These are phyloP conservation scores for Cordyceps tenuipes DNA, from an alignment of 2,329 filamentous ascomycete species.

Conservation along the genomic window DNA sequence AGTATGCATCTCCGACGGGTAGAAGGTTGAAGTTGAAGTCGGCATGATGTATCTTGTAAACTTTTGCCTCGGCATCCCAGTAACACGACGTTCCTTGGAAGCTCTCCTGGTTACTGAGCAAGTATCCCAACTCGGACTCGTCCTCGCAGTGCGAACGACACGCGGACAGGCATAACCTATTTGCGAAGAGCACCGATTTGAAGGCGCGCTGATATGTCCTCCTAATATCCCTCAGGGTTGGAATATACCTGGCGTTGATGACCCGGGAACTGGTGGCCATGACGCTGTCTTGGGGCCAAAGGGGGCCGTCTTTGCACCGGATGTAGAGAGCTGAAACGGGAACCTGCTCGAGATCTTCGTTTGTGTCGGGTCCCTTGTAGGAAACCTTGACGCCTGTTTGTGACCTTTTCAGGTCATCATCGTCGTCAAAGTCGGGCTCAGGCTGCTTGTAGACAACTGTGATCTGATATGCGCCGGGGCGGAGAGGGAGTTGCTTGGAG, in stretches of 20 bases:
- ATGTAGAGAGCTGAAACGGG: conserved; percentile 1
- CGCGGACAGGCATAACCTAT: conserved; percentile 1
- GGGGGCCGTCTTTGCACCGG: conserved; percentile 4
- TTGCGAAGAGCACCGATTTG: conserved; percentile 5
- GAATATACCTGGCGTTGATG: conserved; percentile 5
- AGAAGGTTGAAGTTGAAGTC: conserved; percentile 5
- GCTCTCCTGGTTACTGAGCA: neutral
- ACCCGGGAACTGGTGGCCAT: neutral
- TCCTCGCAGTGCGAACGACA: neutral
- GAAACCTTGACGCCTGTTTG: neutral
- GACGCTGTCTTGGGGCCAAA: neutral
- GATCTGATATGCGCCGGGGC: neutral
- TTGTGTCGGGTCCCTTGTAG: neutral
- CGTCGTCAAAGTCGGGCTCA: conserved; percentile 4
- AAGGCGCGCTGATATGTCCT: conserved; percentile 8
- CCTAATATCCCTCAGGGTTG: conserved; percentile 5
- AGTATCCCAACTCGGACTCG: conserved; percentile 6
- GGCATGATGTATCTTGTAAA: conserved; percentile 2
- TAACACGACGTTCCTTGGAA: conserved; percentile 6
- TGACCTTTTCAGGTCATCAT: conserved; percentile 1
- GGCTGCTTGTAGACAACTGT: conserved; percentile 1
- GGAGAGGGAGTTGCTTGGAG: neutral
- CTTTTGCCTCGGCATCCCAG: neutral
- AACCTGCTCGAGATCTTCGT: neutral
- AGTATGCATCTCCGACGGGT: conserved; percentile 4